These are phyloP conservation scores for Fusarium liriodendri DNA, from an alignment of 2,329 filamentous ascomycete species.

Conservation along the genomic window DNA sequence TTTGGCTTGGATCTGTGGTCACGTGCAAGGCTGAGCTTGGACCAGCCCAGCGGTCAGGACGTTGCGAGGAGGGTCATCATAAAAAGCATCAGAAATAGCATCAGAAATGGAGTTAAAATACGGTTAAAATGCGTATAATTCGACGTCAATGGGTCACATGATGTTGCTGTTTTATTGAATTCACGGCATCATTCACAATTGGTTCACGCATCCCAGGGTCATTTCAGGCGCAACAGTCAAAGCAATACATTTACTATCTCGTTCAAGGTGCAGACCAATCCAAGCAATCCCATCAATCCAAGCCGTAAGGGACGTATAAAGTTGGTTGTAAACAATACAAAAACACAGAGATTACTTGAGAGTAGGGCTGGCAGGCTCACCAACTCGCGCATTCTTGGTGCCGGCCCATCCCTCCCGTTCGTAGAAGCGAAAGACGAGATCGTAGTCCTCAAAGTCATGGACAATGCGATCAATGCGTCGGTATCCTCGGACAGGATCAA, in stretches of 20 bases:
- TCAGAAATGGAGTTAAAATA: neutral
- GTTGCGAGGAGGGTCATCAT: neutral
- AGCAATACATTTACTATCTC: neutral
- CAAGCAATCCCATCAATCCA: neutral
- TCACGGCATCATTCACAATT: neutral
- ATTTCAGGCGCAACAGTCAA: neutral
- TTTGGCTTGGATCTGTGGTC: slow-evolving; percentile 24
- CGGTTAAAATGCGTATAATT: neutral
- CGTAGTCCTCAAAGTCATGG: slow-evolving; percentile 97
- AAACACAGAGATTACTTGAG: slow-evolving; percentile 37
- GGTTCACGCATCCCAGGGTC: neutral
- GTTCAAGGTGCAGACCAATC: neutral
- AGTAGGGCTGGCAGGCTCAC: slow-evolving; percentile 55
- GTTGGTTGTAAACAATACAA: slow-evolving; percentile 13
- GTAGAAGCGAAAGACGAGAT: slow-evolving; percentile 96
- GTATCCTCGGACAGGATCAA: slow-evolving; percentile 88
- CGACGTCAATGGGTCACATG: neutral
- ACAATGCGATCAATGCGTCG: slow-evolving; percentile 92
- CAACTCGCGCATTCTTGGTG: slow-evolving; percentile 63
- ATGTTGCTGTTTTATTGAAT: neutral
- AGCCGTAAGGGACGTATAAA: slow-evolving; percentile 2
- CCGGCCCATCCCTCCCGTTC: slow-evolving; percentile 84
- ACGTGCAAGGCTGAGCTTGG: slow-evolving; percentile 33
- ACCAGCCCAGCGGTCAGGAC: neutral
- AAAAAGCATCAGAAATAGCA: neutral